Percentiles rank a stretch among this genome's conserved stretches.
These are phyloP conservation scores for Volvariella volvacea DNA, from an alignment of 1,284 basidiomycete species.

Conservation along the genomic window DNA sequence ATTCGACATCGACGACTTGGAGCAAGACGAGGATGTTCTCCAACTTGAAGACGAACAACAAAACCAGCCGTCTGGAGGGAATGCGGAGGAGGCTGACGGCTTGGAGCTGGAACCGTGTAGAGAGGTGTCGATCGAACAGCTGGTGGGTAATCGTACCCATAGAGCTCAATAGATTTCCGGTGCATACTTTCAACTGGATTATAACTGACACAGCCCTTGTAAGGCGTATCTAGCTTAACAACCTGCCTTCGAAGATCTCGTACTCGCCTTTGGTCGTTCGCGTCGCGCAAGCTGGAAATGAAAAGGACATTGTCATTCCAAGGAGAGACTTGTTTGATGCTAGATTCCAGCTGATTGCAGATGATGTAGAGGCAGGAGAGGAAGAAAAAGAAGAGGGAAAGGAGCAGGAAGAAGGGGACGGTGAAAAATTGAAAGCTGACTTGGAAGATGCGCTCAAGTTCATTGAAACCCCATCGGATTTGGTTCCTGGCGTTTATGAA, in stretches of 20 bases:
- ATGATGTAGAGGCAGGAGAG: constrained; percentile 19
- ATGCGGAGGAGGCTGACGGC: too few relatives aligned
- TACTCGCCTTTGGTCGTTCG: constrained; percentile 50
- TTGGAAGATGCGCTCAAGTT: constrained; percentile 41
- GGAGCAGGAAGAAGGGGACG: constrained; percentile 10
- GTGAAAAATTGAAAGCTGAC: constrained; percentile 7
- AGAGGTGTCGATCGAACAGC: background rate
- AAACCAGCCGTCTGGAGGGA: constrained; percentile 1
- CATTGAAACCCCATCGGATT: constrained; percentile 80
- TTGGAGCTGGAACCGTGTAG: background rate
- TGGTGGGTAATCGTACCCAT: background rate
- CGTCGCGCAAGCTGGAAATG: constrained; percentile 21
- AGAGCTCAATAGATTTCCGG: constrained; percentile 14
- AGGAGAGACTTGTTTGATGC: constrained; percentile 92
- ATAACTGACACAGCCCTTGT: constrained; percentile 27
- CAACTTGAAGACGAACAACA: constrained; percentile 1
- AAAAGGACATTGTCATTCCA: constrained; percentile 35
- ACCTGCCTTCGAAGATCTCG: constrained; percentile 50
- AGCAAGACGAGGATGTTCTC: constrained; percentile 14
- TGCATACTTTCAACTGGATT: constrained; percentile 15
- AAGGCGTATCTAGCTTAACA: constrained; percentile 35
- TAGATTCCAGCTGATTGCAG: constrained; percentile 82
- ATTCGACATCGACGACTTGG: constrained; percentile 40
- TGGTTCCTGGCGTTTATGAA: constrained; percentile 91
- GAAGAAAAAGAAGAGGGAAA: constrained; percentile 8